Evolutionary conservation across 2,329 filamentous ascomycete genomes (phyloP), one percentile per base, ranked within the genome.

Genomic region (Colletotrichum sp.): DNA sequence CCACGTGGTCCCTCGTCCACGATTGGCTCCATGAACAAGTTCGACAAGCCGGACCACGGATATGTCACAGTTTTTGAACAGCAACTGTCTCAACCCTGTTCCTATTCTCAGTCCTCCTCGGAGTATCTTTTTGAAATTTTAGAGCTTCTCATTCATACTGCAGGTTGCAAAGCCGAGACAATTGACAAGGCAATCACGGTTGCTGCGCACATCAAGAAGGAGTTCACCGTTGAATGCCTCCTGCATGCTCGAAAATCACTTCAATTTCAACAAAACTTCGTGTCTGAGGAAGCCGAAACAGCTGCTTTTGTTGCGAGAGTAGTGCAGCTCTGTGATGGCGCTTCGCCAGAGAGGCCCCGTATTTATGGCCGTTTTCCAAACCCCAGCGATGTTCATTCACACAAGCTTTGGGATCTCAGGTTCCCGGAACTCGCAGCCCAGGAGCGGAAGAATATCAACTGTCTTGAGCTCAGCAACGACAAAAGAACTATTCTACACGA

Each of bases 121-220:
- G 44, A 21, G 12, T 13, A 21, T 52, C n/a, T 52, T 21, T 52
- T 52, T 21, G 80, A 81, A 30, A 79, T 81, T 44, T 8, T 80
- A 8, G 75, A 79, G 6, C 64, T 80, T 67, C 71, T 81, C 4
- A 67, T 76, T 16, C 16, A 16, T 49, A 16, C 32, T 77, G 70
- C 78, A 77, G 12, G 73, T 63, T n/a, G 49, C 18, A 8, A 55
- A 5, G 71, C 13, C 2, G 28, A 49, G 6, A 9, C 59, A 1
- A 73, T 74, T n/a, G 15, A 62, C 18, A 18, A 68, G n/a, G 52
- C 70, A 6, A 57, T 72, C 21, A 32, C 63, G 7, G 28, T 3
- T 13, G 62, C 70, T 15, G 55, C 63, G 24, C 39, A 28, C 8
- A 28, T 34, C 7, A 30, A 34, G 16, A 62, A 52, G 16, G 52